phyloP scores from a whole-genome alignment of 345 rosid genomes.

The Rhizophora mangle region DNA sequence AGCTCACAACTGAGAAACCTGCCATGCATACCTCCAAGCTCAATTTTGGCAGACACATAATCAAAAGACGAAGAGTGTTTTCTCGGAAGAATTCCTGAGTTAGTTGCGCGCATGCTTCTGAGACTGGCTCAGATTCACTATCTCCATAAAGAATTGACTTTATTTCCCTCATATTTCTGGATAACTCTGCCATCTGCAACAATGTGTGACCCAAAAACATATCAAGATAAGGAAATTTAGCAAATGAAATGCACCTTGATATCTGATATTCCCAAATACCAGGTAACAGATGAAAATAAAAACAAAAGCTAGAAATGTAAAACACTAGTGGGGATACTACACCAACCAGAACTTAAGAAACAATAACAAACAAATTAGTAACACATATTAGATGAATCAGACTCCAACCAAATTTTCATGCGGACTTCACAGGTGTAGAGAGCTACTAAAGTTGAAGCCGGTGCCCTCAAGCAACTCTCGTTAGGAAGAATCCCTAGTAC shows the following conservation, averaged over 20 bases:
- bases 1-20: background rate
- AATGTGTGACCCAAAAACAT: background rate
- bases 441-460: too few relatives aligned
- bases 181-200: constrained; percentile 74
- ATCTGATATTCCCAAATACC: background rate
- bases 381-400: too few relatives aligned
- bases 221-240: background rate
- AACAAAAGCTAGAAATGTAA: background rate
- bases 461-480: too few relatives aligned
- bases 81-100: constrained; percentile 95
- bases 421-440: too few relatives aligned
- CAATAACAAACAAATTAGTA: too few relatives aligned
- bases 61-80: constrained; percentile 70
- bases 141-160: constrained; percentile 88
- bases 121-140: constrained; percentile 90
- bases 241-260: background rate
- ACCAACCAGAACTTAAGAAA: too few relatives aligned
- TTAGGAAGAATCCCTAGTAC: too few relatives aligned
- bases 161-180: constrained; percentile 74
- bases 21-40: constrained; percentile 65
- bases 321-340: too few relatives aligned
- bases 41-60: constrained; percentile 74
- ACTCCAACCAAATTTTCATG: too few relatives aligned
- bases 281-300: background rate
- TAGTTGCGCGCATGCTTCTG: constrained; percentile 86